Percentiles rank a stretch among this genome's conserved stretches.
phyloP scores from a whole-genome alignment of 306 rosid species.

The Castanospermum australe region DNA sequence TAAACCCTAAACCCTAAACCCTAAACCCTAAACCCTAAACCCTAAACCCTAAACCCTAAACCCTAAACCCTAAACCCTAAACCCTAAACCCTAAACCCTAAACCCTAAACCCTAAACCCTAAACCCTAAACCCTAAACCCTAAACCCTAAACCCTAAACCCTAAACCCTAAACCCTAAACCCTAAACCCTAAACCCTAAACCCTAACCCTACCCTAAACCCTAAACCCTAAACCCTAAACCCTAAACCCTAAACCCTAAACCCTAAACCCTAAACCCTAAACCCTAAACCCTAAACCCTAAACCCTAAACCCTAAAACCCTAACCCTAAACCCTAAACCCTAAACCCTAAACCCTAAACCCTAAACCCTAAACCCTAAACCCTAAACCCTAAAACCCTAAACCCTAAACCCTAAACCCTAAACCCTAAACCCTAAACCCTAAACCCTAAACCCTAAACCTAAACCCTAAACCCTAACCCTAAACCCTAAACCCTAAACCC shows the following conservation, averaged over 20 bases:
- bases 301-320: background rate
- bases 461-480: background rate
- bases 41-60: slow-evolving; percentile 10
- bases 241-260: slow-evolving; percentile 1
- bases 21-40: background rate
- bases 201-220: background rate
- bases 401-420: no score
- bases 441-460: background rate
- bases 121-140: no score
- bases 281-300: background rate
- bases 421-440: no score
- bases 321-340: no score
- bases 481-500: background rate
- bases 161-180: background rate
- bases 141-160: background rate
- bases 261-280: background rate
- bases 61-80: background rate
- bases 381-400: no score
- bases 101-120: no score
- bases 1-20: background rate
- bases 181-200: slow-evolving; percentile 3
- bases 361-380: no score
- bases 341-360: no score
- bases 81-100: slow-evolving; percentile 6
- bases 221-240: slow-evolving; percentile 17